These are phyloP conservation scores for Nakaseomyces glabratus DNA, from an alignment of 1,139 yeast species.

Conservation along the genomic window DNA sequence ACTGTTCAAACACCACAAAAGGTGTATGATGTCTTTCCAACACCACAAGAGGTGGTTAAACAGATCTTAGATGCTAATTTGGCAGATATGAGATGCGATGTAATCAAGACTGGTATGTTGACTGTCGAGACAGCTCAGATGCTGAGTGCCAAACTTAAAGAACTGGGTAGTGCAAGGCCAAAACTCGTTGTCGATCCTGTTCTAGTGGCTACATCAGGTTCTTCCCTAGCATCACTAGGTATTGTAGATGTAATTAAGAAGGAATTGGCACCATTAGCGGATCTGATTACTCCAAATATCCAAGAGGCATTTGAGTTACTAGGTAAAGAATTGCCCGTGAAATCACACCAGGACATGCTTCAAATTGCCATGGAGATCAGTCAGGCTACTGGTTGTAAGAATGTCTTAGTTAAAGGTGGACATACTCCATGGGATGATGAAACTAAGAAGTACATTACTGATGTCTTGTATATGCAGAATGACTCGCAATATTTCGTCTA, in stretches of 20 bases:
- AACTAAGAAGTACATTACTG: constrained; percentile 37
- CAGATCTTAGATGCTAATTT: constrained; percentile 48
- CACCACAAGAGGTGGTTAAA: constrained; percentile 38
- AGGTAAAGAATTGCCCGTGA: constrained; percentile 19
- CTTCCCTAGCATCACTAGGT: constrained; percentile 42
- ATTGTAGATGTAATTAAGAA: constrained; percentile 37
- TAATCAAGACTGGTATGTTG: constrained; percentile 76
- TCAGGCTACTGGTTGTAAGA: constrained; percentile 37
- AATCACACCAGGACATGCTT: constrained; percentile 34
- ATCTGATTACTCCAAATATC: constrained; percentile 69
- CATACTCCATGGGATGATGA: constrained; percentile 48
- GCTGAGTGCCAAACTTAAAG: constrained; percentile 35
- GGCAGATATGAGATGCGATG: constrained; percentile 58
- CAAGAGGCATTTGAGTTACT: constrained; percentile 46
- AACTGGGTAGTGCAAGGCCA: constrained; percentile 31
- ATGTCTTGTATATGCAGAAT: constrained; percentile 49
- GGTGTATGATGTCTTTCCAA: constrained; percentile 44
- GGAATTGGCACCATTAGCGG: constrained; percentile 45
- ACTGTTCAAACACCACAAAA: constrained; percentile 75
- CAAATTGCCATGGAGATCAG: constrained; percentile 40
- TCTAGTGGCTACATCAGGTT: constrained; percentile 72
- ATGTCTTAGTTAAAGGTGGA: constrained; percentile 75
- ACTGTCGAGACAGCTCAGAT: constrained; percentile 48
- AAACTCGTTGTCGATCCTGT: constrained; percentile 70
- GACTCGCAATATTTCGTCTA: constrained; percentile 37